These are phyloP conservation scores for Phytophthora meadii DNA, from an alignment of 352 stramenopile genomes.

Conservation along the genomic window DNA sequence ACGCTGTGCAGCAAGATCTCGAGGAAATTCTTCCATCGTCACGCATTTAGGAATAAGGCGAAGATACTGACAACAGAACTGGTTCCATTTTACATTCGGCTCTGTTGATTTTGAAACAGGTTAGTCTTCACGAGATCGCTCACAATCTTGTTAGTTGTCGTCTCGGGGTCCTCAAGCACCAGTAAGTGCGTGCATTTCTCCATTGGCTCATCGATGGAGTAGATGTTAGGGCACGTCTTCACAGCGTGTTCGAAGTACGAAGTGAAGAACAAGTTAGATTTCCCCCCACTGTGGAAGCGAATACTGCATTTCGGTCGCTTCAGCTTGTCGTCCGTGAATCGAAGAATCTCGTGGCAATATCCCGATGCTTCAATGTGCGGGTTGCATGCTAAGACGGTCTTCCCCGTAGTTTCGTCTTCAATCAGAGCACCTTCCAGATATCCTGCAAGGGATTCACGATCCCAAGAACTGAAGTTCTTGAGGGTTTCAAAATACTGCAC, in stretches of 20 bases:
- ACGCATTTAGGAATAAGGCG: too few species aligned
- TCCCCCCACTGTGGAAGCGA: slow-evolving; percentile 41
- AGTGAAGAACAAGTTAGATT: slow-evolving; percentile 42
- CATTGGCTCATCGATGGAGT: slow-evolving; percentile 37
- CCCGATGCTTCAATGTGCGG: slow-evolving; percentile 47
- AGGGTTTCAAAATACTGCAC: slow-evolving; percentile 21
- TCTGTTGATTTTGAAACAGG: slow-evolving; percentile 6
- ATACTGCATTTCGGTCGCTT: slow-evolving; percentile 41
- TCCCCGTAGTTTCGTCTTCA: slow-evolving; percentile 33
- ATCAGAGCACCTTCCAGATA: slow-evolving; percentile 44
- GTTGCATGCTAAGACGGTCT: slow-evolving; percentile 41
- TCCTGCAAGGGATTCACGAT: slow-evolving; percentile 41
- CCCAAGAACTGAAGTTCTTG: slow-evolving; percentile 47
- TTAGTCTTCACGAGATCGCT: slow-evolving; percentile 30
- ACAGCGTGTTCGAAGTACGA: slow-evolving; percentile 32
- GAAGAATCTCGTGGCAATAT: slow-evolving; percentile 43
- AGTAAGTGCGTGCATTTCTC: slow-evolving; percentile 40
- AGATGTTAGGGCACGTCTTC: slow-evolving; percentile 35
- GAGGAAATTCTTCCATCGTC: slow-evolving; percentile 15
- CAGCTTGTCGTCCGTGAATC: slow-evolving; percentile 38
- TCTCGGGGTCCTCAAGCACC: slow-evolving; percentile 47
- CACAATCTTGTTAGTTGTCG: slow-evolving; percentile 34
- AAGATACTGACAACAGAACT: too few species aligned
- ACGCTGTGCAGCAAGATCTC: slow-evolving; percentile 43
- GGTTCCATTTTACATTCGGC: slow-evolving; percentile 10